Percentiles rank a stretch among this genome's conserved stretches.
phyloP scores from a whole-genome alignment of 2,329 filamentous ascomycete genomes.

The Orbilia quercus region DNA sequence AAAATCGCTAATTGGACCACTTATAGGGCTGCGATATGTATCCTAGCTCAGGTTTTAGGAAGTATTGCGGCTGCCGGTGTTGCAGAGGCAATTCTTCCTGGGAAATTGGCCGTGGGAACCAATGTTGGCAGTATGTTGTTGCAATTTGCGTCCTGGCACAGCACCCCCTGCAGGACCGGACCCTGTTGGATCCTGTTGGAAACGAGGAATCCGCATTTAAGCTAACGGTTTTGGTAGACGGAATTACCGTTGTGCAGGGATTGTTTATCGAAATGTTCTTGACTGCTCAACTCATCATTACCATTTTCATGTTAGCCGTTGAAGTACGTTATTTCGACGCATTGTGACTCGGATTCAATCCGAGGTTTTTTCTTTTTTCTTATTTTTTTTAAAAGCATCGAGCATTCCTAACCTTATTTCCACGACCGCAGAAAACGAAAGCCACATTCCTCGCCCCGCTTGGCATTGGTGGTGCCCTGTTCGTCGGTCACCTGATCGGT shows the following conservation, averaged over 20 bases:
- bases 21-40: slow-evolving; percentile 37
- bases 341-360: slow-evolving; percentile 12
- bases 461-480: slow-evolving; percentile 77
- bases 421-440: slow-evolving; percentile 46
- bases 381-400: too few species aligned
- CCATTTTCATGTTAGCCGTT: slow-evolving; percentile 66
- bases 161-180: too few species aligned
- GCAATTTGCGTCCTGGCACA: too few species aligned
- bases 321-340: too few species aligned
- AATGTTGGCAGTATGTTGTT: slow-evolving; percentile 65
- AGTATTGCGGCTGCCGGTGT: slow-evolving; percentile 72
- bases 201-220: too few species aligned
- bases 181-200: not conserved
- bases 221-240: slow-evolving; percentile 21
- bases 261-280: slow-evolving; percentile 76
- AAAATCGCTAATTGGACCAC: slow-evolving; percentile 11
- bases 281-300: slow-evolving; percentile 72
- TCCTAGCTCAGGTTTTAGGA: slow-evolving; percentile 67
- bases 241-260: slow-evolving; percentile 62
- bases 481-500: slow-evolving; percentile 68
- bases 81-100: slow-evolving; percentile 71
- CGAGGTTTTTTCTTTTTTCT: too few species aligned
- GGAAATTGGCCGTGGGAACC: slow-evolving; percentile 69
- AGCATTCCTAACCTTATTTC: slow-evolving; percentile 47
- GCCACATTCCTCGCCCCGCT: slow-evolving; percentile 77